phyloP scores from a whole-genome alignment of 441 rosid species.

The Theobroma grandiflorum region DNA sequence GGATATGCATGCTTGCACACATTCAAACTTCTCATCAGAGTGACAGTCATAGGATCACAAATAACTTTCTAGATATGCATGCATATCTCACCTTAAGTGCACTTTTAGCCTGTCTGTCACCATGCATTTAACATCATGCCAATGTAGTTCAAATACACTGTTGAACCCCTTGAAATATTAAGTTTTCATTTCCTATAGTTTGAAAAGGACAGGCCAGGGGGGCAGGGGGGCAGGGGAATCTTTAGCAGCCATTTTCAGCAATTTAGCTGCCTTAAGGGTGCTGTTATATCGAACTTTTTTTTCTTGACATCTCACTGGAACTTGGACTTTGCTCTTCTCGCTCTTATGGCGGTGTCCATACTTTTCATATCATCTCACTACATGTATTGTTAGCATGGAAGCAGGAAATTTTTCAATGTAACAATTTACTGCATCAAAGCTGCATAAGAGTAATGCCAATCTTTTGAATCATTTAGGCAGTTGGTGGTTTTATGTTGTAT shows the following conservation, averaged over 20 bases:
- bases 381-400: not conserved
- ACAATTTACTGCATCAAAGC: not conserved
- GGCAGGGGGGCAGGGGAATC: not conserved
- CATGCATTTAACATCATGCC: not conserved
- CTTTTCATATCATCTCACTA: not conserved
- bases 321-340: not conserved
- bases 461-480: not conserved
- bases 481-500: constrained; percentile 6
- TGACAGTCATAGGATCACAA: not conserved
- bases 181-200: not conserved
- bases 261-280: not conserved
- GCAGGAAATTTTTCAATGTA: not conserved
- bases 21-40: not conserved
- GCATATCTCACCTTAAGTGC: not conserved
- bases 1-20: not conserved
- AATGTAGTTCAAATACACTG: not conserved
- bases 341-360: not conserved
- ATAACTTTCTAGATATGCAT: not conserved
- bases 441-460: not conserved
- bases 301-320: not conserved
- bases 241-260: not conserved
- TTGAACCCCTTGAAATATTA: not conserved
- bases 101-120: not conserved
- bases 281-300: not conserved
- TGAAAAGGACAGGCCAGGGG: not conserved